phyloP scores from a whole-genome alignment of 2,329 filamentous ascomycete species.

The Apiospora phragmitis region DNA sequence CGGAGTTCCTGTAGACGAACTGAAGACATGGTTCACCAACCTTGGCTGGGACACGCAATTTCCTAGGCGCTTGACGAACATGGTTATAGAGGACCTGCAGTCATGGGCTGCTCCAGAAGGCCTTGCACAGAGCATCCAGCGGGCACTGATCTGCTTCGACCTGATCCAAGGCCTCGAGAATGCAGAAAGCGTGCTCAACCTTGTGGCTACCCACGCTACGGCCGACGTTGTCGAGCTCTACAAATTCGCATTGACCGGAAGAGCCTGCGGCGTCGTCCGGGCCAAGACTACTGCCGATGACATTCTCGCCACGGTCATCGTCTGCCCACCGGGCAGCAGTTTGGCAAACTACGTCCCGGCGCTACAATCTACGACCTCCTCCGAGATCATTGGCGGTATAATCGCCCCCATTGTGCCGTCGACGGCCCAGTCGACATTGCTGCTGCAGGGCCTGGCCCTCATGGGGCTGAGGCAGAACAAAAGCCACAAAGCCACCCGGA shows the following conservation, averaged over 20 bases:
- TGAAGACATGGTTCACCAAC: constrained; percentile 82
- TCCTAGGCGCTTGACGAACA: constrained; percentile 59
- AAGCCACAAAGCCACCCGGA: constrained; percentile 70
- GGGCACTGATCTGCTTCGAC: constrained; percentile 76
- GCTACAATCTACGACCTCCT: constrained; percentile 57
- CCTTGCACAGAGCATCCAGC: constrained; percentile 70
- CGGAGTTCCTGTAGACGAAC: constrained; percentile 68
- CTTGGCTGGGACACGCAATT: constrained; percentile 80
- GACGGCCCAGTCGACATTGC: constrained; percentile 65
- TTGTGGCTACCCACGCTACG: constrained; percentile 72
- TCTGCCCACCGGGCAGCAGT: constrained; percentile 70
- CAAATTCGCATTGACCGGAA: constrained; percentile 70
- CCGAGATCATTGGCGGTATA: constrained; percentile 67
- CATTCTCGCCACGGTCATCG: constrained; percentile 77
- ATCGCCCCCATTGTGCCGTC: constrained; percentile 77
- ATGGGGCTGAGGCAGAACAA: constrained; percentile 84
- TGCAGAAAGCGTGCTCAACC: constrained; percentile 69
- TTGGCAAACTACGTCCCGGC: constrained; percentile 71
- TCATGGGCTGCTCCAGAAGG: constrained; percentile 77
- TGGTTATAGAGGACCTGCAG: constrained; percentile 71
- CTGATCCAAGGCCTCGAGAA: constrained; percentile 80
- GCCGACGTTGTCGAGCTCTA: constrained; percentile 81
- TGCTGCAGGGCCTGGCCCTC: constrained; percentile 75
- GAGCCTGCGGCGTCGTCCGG: constrained; percentile 78
- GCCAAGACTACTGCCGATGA: constrained; percentile 70